phyloP scores from a whole-genome alignment of 139 green algal species.

The Chlorella sp. region DNA sequence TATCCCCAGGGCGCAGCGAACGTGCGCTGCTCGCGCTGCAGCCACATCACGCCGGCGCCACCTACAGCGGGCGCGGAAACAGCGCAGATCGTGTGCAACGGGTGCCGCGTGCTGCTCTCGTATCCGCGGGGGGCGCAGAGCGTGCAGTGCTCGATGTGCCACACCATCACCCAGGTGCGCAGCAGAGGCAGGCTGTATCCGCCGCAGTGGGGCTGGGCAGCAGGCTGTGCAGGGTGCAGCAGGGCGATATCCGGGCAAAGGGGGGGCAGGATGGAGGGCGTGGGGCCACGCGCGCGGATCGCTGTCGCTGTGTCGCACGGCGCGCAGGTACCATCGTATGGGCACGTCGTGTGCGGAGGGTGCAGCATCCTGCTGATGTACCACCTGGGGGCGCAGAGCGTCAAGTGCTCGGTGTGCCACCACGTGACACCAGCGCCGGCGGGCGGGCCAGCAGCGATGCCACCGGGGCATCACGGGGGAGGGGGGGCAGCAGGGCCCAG shows the following conservation, averaged over 20 bases:
- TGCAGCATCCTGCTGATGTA: slow-evolving; percentile 91
- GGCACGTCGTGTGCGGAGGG: slow-evolving; percentile 79
- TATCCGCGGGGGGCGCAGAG: slow-evolving; percentile 83
- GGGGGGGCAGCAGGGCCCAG: slow-evolving; percentile 1
- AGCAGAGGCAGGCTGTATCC: background rate
- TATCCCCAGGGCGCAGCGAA: slow-evolving; percentile 83
- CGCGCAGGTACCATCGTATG: slow-evolving; percentile 42
- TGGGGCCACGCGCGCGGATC: too few relatives aligned
- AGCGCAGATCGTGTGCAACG: slow-evolving; percentile 86
- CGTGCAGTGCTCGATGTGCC: slow-evolving; percentile 91
- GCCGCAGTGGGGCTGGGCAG: background rate
- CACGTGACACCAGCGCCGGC: slow-evolving; percentile 58
- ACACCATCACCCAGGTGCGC: slow-evolving; percentile 69
- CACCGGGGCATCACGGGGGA: background rate
- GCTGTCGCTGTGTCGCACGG: too few relatives aligned
- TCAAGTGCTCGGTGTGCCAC: slow-evolving; percentile 93
- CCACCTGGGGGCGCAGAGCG: slow-evolving; percentile 74
- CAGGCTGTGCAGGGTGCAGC: too few relatives aligned
- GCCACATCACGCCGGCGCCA: slow-evolving; percentile 69
- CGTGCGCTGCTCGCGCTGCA: slow-evolving; percentile 82
- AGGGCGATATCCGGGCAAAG: too few relatives aligned
- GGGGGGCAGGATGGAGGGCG: too few relatives aligned
- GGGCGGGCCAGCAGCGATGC: background rate
- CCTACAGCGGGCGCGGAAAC: slow-evolving; percentile 57
- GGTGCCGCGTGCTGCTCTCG: slow-evolving; percentile 82